These are phyloP conservation scores for Penstemon newberryi DNA, from an alignment of 257 asterid species.

Conservation along the genomic window DNA sequence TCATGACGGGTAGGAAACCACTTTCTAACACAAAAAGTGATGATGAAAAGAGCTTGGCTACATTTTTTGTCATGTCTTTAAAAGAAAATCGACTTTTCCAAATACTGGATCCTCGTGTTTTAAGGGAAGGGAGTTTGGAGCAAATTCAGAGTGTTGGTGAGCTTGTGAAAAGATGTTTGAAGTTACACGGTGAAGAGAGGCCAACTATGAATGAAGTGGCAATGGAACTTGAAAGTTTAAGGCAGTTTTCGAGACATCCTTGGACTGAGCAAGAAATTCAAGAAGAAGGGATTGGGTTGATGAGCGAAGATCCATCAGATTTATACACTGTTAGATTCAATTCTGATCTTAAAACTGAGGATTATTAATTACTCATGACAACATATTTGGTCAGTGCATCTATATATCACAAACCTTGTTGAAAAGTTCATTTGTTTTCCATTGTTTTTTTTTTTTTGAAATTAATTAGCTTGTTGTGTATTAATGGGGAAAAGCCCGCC, in stretches of 20 bases:
- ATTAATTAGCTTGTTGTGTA: no score
- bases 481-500: no score
- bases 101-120: constrained; percentile 39
- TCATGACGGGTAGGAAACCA: constrained; percentile 39
- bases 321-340: constrained; percentile 10
- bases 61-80: constrained; percentile 35
- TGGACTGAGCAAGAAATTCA: constrained; percentile 21
- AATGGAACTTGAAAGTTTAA: constrained; percentile 43
- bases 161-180: constrained; percentile 49
- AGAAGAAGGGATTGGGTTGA: constrained; percentile 30
- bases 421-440: no score
- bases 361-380: no score
- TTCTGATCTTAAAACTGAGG: no score
- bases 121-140: constrained; percentile 44
- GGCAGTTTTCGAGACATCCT: constrained; percentile 24
- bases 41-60: constrained; percentile 37
- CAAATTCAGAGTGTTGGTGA: constrained; percentile 36
- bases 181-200: constrained; percentile 40
- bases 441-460: no score
- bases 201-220: constrained; percentile 59
- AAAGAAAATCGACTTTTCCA: constrained; percentile 35
- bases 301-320: constrained; percentile 31
- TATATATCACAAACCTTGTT: no score
- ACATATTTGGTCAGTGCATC: no score
- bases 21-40: constrained; percentile 16